phyloP scores from a whole-genome alignment of 2,329 filamentous ascomycete species.

The Pochonia chlamydosporia region DNA sequence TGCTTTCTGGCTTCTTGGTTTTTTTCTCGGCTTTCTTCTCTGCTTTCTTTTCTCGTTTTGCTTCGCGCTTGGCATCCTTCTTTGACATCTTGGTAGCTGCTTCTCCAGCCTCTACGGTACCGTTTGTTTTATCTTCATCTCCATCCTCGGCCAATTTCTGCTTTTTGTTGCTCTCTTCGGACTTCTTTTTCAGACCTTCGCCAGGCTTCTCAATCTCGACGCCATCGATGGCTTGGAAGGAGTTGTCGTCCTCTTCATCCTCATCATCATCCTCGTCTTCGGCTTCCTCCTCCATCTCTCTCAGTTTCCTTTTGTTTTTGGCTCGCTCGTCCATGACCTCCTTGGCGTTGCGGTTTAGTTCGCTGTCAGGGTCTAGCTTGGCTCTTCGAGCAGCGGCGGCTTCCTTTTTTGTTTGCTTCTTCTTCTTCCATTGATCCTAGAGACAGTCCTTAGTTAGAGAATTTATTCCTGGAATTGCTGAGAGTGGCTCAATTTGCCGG shows the following conservation, averaged over 20 bases:
- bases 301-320: slow-evolving; percentile 73
- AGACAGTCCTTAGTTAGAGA: slow-evolving; percentile 2
- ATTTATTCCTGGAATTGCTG: background rate
- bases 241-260: slow-evolving; percentile 38
- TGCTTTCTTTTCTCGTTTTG: slow-evolving; percentile 39
- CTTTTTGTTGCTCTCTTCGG: slow-evolving; percentile 50
- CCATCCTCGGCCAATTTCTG: slow-evolving; percentile 31
- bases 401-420: slow-evolving; percentile 92
- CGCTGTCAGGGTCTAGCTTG: slow-evolving; percentile 86
- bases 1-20: slow-evolving; percentile 21
- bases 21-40: slow-evolving; percentile 25
- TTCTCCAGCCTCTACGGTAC: slow-evolving; percentile 35
- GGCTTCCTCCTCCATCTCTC: slow-evolving; percentile 50
- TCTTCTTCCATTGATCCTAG: slow-evolving; percentile 89
- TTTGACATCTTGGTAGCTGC: slow-evolving; percentile 44
- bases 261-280: slow-evolving; percentile 31
- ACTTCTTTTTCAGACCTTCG: slow-evolving; percentile 53
- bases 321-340: slow-evolving; percentile 83
- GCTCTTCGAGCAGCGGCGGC: slow-evolving; percentile 75
- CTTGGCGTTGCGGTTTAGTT: slow-evolving; percentile 73
- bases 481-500: too few relatives aligned
- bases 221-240: slow-evolving; percentile 41
- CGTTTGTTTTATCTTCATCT: slow-evolving; percentile 18
- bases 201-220: slow-evolving; percentile 56
- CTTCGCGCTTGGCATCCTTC: slow-evolving; percentile 48